These are phyloP conservation scores for Pisolithus microcarpus DNA, from an alignment of 768 basidiomycete genomes.

Conservation along the genomic window DNA sequence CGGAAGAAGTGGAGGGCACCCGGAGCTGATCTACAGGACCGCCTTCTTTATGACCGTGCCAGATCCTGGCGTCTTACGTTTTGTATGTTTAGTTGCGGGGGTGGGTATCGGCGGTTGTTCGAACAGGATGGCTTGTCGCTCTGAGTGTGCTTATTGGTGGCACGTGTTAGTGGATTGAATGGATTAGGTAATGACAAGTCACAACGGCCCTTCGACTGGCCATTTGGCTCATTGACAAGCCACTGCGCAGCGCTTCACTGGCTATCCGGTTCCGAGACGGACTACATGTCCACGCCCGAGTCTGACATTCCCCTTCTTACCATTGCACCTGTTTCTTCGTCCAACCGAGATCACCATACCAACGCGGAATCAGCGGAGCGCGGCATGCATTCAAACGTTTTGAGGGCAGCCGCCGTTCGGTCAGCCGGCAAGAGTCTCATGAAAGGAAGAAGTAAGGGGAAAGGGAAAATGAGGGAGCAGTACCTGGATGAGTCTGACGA, in stretches of 20 bases:
- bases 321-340: constrained; percentile 48
- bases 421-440: constrained; percentile 12
- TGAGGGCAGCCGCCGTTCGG: constrained; percentile 30
- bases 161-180: too few relatives aligned
- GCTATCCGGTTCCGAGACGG: neutral
- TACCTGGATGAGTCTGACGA: constrained; percentile 64
- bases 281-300: constrained; percentile 37
- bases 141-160: constrained; percentile 39
- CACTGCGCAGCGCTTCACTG: neutral
- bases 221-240: too few relatives aligned
- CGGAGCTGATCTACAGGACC: too few relatives aligned
- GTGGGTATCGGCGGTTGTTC: too few relatives aligned
- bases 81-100: too few relatives aligned
- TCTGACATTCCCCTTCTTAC: constrained; percentile 67
- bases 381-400: constrained; percentile 25
- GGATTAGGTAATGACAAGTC: too few relatives aligned
- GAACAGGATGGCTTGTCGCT: constrained; percentile 42
- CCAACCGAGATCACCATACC: constrained; percentile 21
- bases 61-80: too few relatives aligned
- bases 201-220: too few relatives aligned
- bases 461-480: constrained; percentile 42
- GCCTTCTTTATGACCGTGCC: too few relatives aligned
- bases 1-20: too few relatives aligned
- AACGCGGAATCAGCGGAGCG: neutral
- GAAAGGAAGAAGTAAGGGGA: constrained; percentile 22